Base-by-base conservation (phyloP, 2,329 filamentous ascomycete genomes). In the Ilyonectria sp. region DNA sequence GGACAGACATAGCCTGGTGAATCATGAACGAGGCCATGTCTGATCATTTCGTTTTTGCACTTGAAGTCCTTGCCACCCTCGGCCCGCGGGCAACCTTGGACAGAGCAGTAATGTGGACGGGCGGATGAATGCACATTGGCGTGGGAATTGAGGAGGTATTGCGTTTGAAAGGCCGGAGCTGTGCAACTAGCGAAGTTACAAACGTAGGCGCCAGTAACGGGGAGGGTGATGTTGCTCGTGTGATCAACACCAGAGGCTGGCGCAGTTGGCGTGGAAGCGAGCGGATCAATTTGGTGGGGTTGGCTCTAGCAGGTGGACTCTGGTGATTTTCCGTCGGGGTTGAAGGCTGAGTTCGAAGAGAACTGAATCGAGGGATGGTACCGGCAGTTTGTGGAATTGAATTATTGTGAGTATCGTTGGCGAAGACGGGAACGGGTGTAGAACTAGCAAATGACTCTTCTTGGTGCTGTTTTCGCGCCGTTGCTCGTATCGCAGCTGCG, bases 1-100 rank as follows among this genome's bases (percentile, higher is more conserved):
- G 96, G 96, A 79, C 96, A 99, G 35, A 97, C 91, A 76, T 98
- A 98, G 67, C 95, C 95, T 1, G 96, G 96, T 9, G 94, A 97
- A 71, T 94, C 92, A 77, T 99, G 96, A 4, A 98, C 95, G 2
- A 98, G 87, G 1, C 95, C 95, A 76, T 92, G 90, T 29, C 90
- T 82, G 53, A 92, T 92, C 90, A 92, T 92, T 77, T 92, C 90
- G 72, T 92, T 92, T 78, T 92, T 92, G 63, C 91, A 85, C 79
- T 92, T 92, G 79, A 93, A 93, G 0, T 91, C 91, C 70, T 90
- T 91, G 3, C 90, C 90, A 1, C 87, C 86, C 75, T 90, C 87
- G 54, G 86, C 87, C 55, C 90, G 85, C 17, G 89, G 83, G 72
- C 90, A 92, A 0, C 86, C 88, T 54, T 84, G 83, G 0, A 92